Evolutionary conservation across 2,329 filamentous ascomycete species (phyloP).

Genomic region (Anisogramma anomala): DNA sequence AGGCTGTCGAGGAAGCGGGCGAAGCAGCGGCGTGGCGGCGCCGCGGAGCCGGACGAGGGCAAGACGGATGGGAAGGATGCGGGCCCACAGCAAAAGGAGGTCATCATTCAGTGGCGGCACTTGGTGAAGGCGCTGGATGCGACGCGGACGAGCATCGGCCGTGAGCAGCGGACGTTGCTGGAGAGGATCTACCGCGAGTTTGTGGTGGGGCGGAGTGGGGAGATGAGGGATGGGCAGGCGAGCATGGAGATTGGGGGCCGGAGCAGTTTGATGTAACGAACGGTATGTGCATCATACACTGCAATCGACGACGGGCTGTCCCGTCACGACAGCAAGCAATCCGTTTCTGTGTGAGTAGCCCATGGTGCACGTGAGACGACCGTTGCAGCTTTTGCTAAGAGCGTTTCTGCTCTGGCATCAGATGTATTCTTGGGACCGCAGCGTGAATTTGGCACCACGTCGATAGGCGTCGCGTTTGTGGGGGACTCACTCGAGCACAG

Average conservation of each 20-base stretch:
- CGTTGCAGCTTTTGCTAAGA: too few relatives aligned
- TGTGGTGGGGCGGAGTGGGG: conserved; percentile 80
- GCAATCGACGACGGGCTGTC: too few relatives aligned
- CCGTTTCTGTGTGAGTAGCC: too few relatives aligned
- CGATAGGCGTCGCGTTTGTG: too few relatives aligned
- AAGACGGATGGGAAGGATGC: conserved; percentile 14
- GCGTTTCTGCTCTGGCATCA: too few relatives aligned
- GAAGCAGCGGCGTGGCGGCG: conserved; percentile 33
- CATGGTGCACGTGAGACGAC: too few relatives aligned
- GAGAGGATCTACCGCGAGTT: conserved; percentile 84
- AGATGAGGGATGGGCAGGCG: conserved; percentile 89
- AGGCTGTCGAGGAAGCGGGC: conserved; percentile 57
- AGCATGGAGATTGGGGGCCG: conserved; percentile 85
- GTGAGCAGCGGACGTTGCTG: conserved; percentile 62
- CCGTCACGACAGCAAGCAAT: too few relatives aligned
- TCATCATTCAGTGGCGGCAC: conserved; percentile 76
- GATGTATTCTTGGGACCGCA: too few relatives aligned
- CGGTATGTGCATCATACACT: too few relatives aligned
- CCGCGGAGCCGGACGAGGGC: conserved; percentile 19
- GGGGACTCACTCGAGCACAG: too few relatives aligned
- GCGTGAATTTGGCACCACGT: too few relatives aligned
- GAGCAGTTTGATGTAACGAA: conserved; percentile 74
- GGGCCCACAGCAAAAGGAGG: conserved; percentile 47
- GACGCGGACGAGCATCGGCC: conserved; percentile 74
- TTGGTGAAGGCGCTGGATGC: conserved; percentile 63